Base-by-base conservation (phyloP, 768 basidiomycete genomes). In the Russula sp. region DNA sequence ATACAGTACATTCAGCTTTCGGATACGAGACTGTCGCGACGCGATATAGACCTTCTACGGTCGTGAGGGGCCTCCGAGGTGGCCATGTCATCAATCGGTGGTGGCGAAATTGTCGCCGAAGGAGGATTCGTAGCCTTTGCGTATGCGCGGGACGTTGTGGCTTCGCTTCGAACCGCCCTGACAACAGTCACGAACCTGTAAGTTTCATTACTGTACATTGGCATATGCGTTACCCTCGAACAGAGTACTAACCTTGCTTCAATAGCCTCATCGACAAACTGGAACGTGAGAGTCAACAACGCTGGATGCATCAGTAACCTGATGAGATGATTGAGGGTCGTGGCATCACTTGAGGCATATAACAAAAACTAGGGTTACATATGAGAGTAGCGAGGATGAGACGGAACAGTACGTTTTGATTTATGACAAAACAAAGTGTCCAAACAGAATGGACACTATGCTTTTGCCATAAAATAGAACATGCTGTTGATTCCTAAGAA, bases 281-380 rank as follows among this genome's bases (percentile, higher is more conserved):
- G n/a, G n/a, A n/a, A n/a, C 65, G 40, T 71, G 68, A 1, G 69
- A 61, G 11, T 71, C 72, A 32, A 71, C 44, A 54, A 71, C 81
- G 32, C 80, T 78, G 26, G 80, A 77, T n/a, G 76, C 77, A 30
- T 80, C 80, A 30, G 79, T 81, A 18, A 80, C 77, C 78, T 80
- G 34, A 44, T 11, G 26, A 22, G n/a, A n/a, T n/a, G n/a, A n/a
- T 42, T 42, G 18, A 9, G 3, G n/a, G n/a, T n/a, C 3, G n/a
- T 20, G 7, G n/a, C 1, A 4, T n/a, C n/a, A 46, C 3, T 46
- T 10, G n/a, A 46, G 44, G n/a, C 44, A 44, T n/a, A 28, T 9
- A 50, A 3, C 18, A 1, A n/a, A 30, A 14, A 7, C 20, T 11
- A 4, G n/a, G n/a, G n/a, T n/a, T n/a, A n/a, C n/a, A n/a, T n/a